These are phyloP conservation scores for Infundibulicybe gibba DNA, from an alignment of 768 basidiomycete species.

Conservation along the genomic window DNA sequence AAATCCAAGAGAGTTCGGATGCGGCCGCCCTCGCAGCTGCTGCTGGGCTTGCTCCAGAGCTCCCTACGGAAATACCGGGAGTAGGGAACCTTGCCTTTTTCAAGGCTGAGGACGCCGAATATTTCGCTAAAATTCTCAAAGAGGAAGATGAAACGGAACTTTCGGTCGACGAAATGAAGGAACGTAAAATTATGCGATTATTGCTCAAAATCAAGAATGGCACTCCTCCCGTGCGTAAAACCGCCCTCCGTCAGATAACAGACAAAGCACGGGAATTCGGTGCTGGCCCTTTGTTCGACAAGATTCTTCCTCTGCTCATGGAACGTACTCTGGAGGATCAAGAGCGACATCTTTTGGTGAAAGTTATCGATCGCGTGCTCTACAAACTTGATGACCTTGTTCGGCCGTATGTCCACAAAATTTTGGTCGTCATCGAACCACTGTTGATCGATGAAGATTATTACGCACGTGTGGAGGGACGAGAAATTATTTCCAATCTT, in stretches of 20 bases:
- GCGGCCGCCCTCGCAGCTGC: slow-evolving; percentile 86
- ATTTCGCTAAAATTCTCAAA: slow-evolving; percentile 93
- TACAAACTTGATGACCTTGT: slow-evolving; percentile 99
- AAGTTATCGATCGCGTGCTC: slow-evolving; percentile 97
- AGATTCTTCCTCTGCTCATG: slow-evolving; percentile 97
- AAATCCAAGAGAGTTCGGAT: slow-evolving; percentile 94
- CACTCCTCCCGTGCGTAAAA: slow-evolving; percentile 96
- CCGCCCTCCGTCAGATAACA: slow-evolving; percentile 95
- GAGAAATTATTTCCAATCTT: slow-evolving; percentile 98
- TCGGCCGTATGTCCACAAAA: slow-evolving; percentile 98
- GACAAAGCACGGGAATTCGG: slow-evolving; percentile 99
- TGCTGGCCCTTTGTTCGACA: slow-evolving; percentile 97
- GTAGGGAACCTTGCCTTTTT: slow-evolving; percentile 97
- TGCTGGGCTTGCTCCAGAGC: slow-evolving; percentile 87
- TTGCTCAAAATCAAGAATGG: slow-evolving; percentile 99
- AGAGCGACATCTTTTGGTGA: slow-evolving; percentile 96
- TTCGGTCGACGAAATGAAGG: slow-evolving; percentile 97
- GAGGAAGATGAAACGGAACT: slow-evolving; percentile 94
- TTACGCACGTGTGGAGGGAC: slow-evolving; percentile 94
- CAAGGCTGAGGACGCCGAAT: slow-evolving; percentile 97
- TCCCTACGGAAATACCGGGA: slow-evolving; percentile 97
- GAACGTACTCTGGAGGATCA: slow-evolving; percentile 97
- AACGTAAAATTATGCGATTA: slow-evolving; percentile 98
- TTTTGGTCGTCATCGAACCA: slow-evolving; percentile 98
- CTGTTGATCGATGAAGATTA: slow-evolving; percentile 98